These are phyloP conservation scores for Gamsiella multidivaricata DNA, from an alignment of 192 early-diverging fungal species.

Conservation along the genomic window DNA sequence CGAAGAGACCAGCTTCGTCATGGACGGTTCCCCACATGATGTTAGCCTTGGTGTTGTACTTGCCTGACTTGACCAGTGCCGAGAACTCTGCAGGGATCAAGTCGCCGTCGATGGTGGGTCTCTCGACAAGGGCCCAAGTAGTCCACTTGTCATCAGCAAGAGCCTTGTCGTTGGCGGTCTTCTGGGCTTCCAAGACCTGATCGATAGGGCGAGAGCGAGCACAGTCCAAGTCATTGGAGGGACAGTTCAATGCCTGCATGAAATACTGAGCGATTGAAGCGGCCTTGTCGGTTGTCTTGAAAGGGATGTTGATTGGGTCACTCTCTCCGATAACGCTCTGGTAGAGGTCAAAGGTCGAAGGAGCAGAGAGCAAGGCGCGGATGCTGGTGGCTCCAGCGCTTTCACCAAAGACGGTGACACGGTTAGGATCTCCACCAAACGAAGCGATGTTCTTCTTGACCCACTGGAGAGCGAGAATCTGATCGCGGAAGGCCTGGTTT, in stretches of 20 bases:
- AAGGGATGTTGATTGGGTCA: slow-evolving; percentile 34
- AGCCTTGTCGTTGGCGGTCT: slow-evolving; percentile 9
- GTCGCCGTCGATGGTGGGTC: slow-evolving; percentile 41
- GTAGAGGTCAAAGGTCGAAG: slow-evolving; percentile 53
- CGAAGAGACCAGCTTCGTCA: slow-evolving; percentile 33
- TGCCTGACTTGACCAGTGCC: slow-evolving; percentile 37
- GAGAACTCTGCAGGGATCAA: slow-evolving; percentile 46
- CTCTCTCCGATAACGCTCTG: slow-evolving; percentile 49
- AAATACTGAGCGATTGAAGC: slow-evolving; percentile 18
- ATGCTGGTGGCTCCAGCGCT: slow-evolving; percentile 57
- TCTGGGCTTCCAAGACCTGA: slow-evolving; percentile 34
- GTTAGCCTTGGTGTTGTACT: slow-evolving; percentile 49
- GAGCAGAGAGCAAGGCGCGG: slow-evolving; percentile 56
- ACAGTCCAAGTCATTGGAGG: slow-evolving; percentile 13
- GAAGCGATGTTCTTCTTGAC: slow-evolving; percentile 63
- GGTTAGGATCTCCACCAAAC: slow-evolving; percentile 69
- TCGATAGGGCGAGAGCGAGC: slow-evolving; percentile 12
- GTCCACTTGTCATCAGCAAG: slow-evolving; percentile 29
- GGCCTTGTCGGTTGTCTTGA: slow-evolving; percentile 14
- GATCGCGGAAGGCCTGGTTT: slow-evolving; percentile 61
- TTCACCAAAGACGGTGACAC: slow-evolving; percentile 65
- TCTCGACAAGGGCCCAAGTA: slow-evolving; percentile 11
- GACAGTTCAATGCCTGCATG: slow-evolving; percentile 12
- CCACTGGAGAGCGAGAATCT: slow-evolving; percentile 66
- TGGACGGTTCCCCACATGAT: slow-evolving; percentile 37